Base-by-base conservation (phyloP, 1,139 yeast species). In the Debaryomycetaceae sp. region DNA sequence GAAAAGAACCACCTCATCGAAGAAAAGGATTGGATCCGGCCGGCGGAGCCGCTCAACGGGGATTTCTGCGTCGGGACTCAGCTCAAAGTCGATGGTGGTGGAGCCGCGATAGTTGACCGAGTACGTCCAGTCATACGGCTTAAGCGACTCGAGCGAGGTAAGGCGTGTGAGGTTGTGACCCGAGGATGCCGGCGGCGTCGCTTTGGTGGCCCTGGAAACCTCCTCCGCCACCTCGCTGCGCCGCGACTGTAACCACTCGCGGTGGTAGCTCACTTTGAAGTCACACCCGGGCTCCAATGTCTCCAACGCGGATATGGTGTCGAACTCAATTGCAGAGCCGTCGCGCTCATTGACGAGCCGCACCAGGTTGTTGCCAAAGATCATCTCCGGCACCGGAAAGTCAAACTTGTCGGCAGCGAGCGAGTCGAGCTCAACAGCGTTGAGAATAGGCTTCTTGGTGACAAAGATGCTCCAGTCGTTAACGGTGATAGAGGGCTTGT, bases 101-200 rank as follows among this genome's bases (percentile, higher is more conserved):
- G 81, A 71, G 1, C 97, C 98, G 36, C 65, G 68, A 52, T 89
- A 91, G 30, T 67, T 62, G 0, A 96, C 78, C 0, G 95, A 75
- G 51, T 91, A 91, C 0, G 98, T 91, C 99, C 99, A 91, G 58
- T 91, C 98, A 54, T 77, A 93, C 2, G 95, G 94, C 46, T 83
- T 83, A 30, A 66, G 45, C 1, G 57, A 51, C 30, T 65, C 69
- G 33, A 57, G 39, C 30, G 61, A 66, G 1, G 68, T 60, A 20
- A 80, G 73, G 36, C 48, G 52, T 17, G 54, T 49, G 23, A 62
- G 45, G 33, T 62, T 64, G 31, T 50, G 8, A 23, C n/a, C 21
- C 10, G 21, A 19, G 21, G 10, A 10, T 10, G 10, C 10, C 10
- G 10, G 21, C 21, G 21, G 21, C 21, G 10, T 10, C 10, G 21